Base-by-base conservation (phyloP, 164 flowering plant species). In the Vitis riparia region DNA sequence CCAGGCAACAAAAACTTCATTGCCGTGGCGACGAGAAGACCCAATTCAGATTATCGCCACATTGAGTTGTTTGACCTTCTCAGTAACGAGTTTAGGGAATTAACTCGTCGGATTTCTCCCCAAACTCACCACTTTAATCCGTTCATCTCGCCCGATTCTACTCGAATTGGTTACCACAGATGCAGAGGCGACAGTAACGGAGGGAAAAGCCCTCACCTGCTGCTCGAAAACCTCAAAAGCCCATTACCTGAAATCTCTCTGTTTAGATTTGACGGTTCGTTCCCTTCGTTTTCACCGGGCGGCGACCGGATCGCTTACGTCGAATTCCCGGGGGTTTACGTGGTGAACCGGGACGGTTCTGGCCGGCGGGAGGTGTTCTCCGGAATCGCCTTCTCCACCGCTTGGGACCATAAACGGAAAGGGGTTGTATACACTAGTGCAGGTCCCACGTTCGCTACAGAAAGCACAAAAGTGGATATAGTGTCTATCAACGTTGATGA, bases 261-360 rank as follows among this genome's bases (percentile, higher is more conserved):
- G 16, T 87, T 92, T 74, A 78, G 97, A 59, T 65, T 94, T 8
- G 93, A 82, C 71, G 98, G 94, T 30, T 87, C 94, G 3, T 92
- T 92, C 73, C 97, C 97, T 13, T 86, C 97, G 2, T 89, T 92
- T 73, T 94, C 98, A 0, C 97, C 96, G 2, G 73, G 77, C 15
- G 97, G 98, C 1, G 80, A 84, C 29, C 91, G 81, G 5, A 80
- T 94, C 23, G 98, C 94, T 1, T 90, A 71, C 71, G 89, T 83
- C 19, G 72, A 76, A 2, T 76, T 86, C 51, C 94, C 97, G 32
- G 97, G 96, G 23, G 71, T 89, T 12, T 89, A 84, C 57, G 92
- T 94, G 10, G 87, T 81, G 72, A 87, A 89, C 77, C 64, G 69
- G 17, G 97, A 94, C 68, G 98, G 98, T 47, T 85, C 93, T 17